These are phyloP conservation scores for Phytophthora hybrid DNA, from an alignment of 352 stramenopile genomes.

Conservation along the genomic window DNA sequence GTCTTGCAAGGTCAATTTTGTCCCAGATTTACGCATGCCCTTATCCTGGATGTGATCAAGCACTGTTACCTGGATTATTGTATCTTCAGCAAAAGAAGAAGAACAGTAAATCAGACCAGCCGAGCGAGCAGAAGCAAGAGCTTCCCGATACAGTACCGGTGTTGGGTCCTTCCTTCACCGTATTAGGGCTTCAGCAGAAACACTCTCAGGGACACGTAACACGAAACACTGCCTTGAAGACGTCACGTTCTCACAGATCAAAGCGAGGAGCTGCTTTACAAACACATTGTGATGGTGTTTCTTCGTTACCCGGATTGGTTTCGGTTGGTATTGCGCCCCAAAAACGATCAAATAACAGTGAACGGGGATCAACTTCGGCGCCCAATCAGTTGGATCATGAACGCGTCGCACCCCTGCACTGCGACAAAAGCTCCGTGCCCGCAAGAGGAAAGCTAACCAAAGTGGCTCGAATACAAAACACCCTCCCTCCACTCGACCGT, in stretches of 20 bases:
- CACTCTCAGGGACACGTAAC: not conserved
- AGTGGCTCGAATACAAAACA: not conserved
- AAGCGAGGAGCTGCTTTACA: not conserved
- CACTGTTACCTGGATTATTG: conserved; percentile 74
- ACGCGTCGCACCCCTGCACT: not conserved
- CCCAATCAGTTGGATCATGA: conserved; percentile 29
- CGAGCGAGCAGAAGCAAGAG: conserved; percentile 4
- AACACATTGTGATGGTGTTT: conserved; percentile 3
- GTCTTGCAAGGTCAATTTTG: conserved; percentile 71
- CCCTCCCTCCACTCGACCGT: conserved; percentile 15
- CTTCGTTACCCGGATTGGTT: conserved; percentile 13
- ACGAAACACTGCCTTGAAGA: not conserved
- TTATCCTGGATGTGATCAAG: conserved; percentile 49
- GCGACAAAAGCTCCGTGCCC: not conserved
- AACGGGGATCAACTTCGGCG: not conserved
- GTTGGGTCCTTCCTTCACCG: conserved; percentile 21
- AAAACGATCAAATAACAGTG: not conserved
- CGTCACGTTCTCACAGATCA: not conserved
- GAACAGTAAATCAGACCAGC: conserved; percentile 10
- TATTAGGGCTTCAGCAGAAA: conserved; percentile 35
- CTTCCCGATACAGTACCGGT: not conserved
- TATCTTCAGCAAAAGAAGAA: conserved; percentile 36
- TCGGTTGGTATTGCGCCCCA: conserved; percentile 14
- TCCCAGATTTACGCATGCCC: conserved; percentile 69
- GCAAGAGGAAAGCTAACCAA: conserved; percentile 18